Conservation (phyloP, 2,329 filamentous ascomycete genomes). For the Colletotrichum sp. region DNA sequence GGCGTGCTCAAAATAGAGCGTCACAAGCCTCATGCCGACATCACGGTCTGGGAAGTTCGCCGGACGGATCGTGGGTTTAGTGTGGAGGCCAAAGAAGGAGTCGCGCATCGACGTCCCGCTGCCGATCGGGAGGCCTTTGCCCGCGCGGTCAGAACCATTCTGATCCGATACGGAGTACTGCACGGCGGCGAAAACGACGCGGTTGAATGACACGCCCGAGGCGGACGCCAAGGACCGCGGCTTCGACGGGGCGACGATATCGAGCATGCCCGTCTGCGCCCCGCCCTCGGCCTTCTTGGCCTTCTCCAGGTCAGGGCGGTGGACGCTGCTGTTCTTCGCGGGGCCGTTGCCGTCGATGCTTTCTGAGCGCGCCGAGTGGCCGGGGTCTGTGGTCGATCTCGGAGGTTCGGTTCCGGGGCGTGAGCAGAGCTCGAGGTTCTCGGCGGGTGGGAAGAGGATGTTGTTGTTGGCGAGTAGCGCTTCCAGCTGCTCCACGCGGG, state of each 20-base stretch:
- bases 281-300: constrained; percentile 34
- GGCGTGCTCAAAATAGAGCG: constrained; percentile 92
- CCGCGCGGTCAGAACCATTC: constrained; percentile 53
- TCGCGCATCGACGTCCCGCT: constrained; percentile 86
- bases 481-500: constrained; percentile 84
- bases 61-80: constrained; percentile 84
- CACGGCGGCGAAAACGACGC: constrained; percentile 92
- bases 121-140: constrained; percentile 53
- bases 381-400: constrained; percentile 35
- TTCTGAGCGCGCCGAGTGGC: constrained; percentile 39
- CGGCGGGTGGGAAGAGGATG: constrained; percentile 74
- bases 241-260: constrained; percentile 79
- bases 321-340: constrained; percentile 45
- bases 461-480: constrained; percentile 71
- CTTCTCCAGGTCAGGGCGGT: constrained; percentile 26
- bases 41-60: constrained; percentile 83
- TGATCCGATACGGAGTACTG: constrained; percentile 71
- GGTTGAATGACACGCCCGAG: constrained; percentile 91
- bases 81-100: constrained; percentile 96
- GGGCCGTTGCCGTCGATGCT: constrained; percentile 28
- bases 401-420: constrained; percentile 46
- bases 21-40: constrained; percentile 74
- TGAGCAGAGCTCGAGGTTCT: constrained; percentile 70
- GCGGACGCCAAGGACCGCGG: constrained; percentile 83
- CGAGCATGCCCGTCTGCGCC: constrained; percentile 64